Percentiles rank a stretch among this genome's conserved stretches.
phyloP scores from a whole-genome alignment of 78 protist genomes.

The Acrasis kona region DNA sequence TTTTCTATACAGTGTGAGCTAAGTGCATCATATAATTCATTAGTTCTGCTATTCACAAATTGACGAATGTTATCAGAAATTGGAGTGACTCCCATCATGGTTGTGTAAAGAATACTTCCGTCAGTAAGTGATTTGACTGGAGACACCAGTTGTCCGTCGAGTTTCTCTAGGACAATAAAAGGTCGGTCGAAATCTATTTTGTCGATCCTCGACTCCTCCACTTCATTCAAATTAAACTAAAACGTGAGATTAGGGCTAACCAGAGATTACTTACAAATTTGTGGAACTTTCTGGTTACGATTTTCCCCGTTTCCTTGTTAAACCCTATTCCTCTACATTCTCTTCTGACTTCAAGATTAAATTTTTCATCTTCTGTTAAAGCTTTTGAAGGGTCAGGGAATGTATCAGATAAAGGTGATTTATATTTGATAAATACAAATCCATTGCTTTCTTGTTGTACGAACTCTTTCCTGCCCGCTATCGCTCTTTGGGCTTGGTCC shows the following conservation, averaged over 20 bases:
- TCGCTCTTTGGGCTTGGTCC: too few species aligned
- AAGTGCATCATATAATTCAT: background rate
- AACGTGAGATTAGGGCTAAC: background rate
- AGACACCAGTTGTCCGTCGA: background rate
- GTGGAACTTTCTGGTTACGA: background rate
- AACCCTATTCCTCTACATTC: background rate
- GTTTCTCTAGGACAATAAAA: background rate
- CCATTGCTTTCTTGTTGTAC: too few species aligned
- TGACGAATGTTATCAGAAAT: background rate
- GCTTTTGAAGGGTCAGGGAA: background rate
- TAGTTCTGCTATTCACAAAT: background rate
- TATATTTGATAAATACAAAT: background rate
- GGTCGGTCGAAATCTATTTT: background rate
- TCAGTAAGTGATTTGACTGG: background rate
- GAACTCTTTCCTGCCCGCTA: too few species aligned
- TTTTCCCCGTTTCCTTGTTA: background rate
- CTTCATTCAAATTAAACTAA: background rate
- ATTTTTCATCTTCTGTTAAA: background rate
- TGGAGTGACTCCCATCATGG: background rate
- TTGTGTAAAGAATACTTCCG: background rate
- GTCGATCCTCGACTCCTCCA: background rate
- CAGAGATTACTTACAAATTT: background rate
- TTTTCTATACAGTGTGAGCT: background rate
- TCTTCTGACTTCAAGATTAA: background rate
- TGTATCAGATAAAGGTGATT: background rate